These are phyloP conservation scores for Fistulinella cinereoalba DNA, from an alignment of 1,284 basidiomycete genomes.

Conservation along the genomic window DNA sequence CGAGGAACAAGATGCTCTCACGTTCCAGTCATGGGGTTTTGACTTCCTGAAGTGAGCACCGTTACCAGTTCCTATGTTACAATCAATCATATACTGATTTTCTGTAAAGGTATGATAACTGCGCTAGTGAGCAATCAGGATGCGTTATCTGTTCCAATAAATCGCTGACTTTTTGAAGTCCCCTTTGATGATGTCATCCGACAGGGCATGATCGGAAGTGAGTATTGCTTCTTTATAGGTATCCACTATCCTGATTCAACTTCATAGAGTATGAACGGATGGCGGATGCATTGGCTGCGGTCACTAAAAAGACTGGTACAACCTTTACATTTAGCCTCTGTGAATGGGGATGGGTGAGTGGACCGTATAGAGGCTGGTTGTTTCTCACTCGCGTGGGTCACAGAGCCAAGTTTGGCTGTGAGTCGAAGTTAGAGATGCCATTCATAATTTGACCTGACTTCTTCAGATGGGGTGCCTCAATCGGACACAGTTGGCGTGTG, in stretches of 20 bases:
- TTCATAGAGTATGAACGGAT: slow-evolving; percentile 48
- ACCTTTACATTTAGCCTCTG: slow-evolving; percentile 53
- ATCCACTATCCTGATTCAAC: not conserved
- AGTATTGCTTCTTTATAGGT: slow-evolving; percentile 29
- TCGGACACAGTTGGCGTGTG: slow-evolving; percentile 53
- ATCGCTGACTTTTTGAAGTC: slow-evolving; percentile 29
- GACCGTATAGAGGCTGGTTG: not conserved
- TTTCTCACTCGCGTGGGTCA: slow-evolving; percentile 2
- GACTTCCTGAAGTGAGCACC: slow-evolving; percentile 53
- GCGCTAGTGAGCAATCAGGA: slow-evolving; percentile 33
- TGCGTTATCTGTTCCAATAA: not conserved
- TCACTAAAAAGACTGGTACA: slow-evolving; percentile 42
- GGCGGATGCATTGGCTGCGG: slow-evolving; percentile 47
- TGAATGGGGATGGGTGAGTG: slow-evolving; percentile 55
- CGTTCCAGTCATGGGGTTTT: slow-evolving; percentile 51
- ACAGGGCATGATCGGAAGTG: slow-evolving; percentile 54
- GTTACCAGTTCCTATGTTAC: not conserved
- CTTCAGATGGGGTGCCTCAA: slow-evolving; percentile 22
- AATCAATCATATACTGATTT: no score
- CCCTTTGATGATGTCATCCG: slow-evolving; percentile 51
- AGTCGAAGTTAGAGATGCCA: slow-evolving; percentile 36
- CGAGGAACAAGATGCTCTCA: slow-evolving; percentile 29
- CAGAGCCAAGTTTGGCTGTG: slow-evolving; percentile 58
- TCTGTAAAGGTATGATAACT: slow-evolving; percentile 51
- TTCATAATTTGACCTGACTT: not conserved